These are phyloP conservation scores for Eimeria necatrix DNA, from an alignment of 169 alveolate species.

Conservation along the genomic window DNA sequence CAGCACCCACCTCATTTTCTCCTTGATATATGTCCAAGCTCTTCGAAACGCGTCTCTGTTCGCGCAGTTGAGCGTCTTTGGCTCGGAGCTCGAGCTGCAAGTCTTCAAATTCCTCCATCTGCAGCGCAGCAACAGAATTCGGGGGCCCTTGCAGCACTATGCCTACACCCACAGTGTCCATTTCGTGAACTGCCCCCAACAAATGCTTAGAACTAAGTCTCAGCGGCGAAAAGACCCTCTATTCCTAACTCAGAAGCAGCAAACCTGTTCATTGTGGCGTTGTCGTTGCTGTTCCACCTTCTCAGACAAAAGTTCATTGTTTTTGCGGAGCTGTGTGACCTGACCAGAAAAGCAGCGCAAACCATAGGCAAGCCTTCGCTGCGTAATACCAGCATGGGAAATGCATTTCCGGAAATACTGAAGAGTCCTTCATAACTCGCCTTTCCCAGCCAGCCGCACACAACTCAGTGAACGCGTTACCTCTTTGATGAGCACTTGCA, in stretches of 20 bases:
- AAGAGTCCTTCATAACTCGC: neutral
- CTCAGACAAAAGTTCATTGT: constrained; percentile 20
- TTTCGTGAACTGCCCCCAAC: neutral
- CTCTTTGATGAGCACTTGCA: constrained; percentile 39
- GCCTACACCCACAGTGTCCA: neutral
- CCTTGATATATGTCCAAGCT: constrained; percentile 46
- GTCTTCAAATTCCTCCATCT: constrained; percentile 70
- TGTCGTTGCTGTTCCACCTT: constrained; percentile 46
- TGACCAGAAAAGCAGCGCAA: neutral
- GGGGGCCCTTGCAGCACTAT: neutral
- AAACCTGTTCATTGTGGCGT: constrained; percentile 36
- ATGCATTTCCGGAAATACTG: no score
- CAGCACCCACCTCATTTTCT: constrained; percentile 47
- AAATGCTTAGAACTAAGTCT: no score
- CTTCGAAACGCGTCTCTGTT: constrained; percentile 5
- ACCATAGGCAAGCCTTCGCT: neutral
- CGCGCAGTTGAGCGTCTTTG: constrained; percentile 31
- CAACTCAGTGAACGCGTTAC: neutral
- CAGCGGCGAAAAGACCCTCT: neutral
- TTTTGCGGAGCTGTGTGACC: constrained; percentile 58
- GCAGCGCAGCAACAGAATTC: neutral
- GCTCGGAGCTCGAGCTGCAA: constrained; percentile 34
- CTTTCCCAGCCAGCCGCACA: no score
- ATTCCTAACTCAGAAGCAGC: neutral
- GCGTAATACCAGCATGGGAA: neutral